Evolutionary conservation across 495 filamentous ascomycete genomes (phyloP).

Genomic region (Staphylotrichum tortipilum): DNA sequence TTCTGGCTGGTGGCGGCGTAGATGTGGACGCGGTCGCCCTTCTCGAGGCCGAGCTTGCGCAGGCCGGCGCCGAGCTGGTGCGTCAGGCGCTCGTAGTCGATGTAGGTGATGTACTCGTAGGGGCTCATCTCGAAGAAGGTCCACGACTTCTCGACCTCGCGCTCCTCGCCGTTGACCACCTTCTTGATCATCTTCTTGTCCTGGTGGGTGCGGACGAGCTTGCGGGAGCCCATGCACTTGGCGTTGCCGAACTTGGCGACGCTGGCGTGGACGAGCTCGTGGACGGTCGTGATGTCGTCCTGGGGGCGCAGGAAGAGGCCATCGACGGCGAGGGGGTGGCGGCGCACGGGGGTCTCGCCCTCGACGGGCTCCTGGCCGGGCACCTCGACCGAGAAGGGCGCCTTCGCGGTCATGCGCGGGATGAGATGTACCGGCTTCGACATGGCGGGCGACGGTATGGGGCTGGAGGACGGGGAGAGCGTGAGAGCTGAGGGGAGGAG

Average conservation of each 20-base stretch:
- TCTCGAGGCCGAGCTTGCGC: constrained; percentile 68
- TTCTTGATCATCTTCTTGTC: constrained; percentile 98
- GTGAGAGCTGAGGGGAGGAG: not conserved
- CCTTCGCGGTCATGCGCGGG: constrained; percentile 53
- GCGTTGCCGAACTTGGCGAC: constrained; percentile 80
- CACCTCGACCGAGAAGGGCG: constrained; percentile 72
- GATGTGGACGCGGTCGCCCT: constrained; percentile 70
- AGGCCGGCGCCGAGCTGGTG: constrained; percentile 68
- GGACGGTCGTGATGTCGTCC: constrained; percentile 70
- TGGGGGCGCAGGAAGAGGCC: constrained; percentile 52
- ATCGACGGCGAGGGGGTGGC: constrained; percentile 63
- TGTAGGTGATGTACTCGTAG: constrained; percentile 81
- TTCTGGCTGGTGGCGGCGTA: constrained; percentile 81
- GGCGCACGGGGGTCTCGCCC: constrained; percentile 86
- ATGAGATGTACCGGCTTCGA: constrained; percentile 48
- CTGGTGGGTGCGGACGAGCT: constrained; percentile 73
- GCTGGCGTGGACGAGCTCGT: constrained; percentile 73
- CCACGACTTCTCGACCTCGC: constrained; percentile 92
- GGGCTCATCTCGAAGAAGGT: constrained; percentile 86
- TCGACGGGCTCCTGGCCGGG: constrained; percentile 61
- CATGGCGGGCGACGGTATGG: constrained; percentile 13
- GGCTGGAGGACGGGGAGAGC: too few relatives aligned
- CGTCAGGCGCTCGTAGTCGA: constrained; percentile 73
- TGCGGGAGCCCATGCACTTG: constrained; percentile 73
- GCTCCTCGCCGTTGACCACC: constrained; percentile 79